Percentiles rank a stretch among this genome's conserved stretches.
Conservation (phyloP, 139 green algal species). For the Mesostigma viride region DNA sequence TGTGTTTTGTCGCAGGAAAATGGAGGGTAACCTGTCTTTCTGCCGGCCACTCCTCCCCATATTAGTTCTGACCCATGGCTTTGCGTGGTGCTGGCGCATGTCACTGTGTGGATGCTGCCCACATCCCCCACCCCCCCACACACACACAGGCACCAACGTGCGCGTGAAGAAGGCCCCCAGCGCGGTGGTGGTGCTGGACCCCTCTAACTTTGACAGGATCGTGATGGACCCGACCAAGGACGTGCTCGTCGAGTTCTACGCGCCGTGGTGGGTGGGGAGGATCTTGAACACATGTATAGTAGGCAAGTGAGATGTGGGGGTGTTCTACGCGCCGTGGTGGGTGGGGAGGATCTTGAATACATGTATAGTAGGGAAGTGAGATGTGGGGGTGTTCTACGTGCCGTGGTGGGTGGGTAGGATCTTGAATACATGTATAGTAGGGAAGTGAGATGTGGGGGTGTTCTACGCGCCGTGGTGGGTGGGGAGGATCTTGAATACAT, state of each 20-base stretch:
- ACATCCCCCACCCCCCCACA: no score
- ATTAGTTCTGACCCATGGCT: no score
- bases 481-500: no score
- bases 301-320: not conserved
- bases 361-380: not conserved
- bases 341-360: not conserved
- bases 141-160: constrained; percentile 14
- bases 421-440: no score
- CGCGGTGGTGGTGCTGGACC: constrained; percentile 16
- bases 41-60: no score
- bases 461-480: no score
- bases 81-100: no score
- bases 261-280: constrained; percentile 16
- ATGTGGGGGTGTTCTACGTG: not conserved
- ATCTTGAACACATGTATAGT: not conserved
- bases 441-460: no score
- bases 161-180: constrained; percentile 14
- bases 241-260: constrained; percentile 33
- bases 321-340: not conserved
- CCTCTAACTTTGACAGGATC: constrained; percentile 20
- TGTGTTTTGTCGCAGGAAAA: constrained; percentile 2
- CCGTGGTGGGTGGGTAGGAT: not conserved
- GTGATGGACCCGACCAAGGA: constrained; percentile 24
- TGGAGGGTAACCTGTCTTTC: not conserved
- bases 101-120: no score